Evolutionary conservation across 139 green algal species (phyloP).

Genomic region (Tetraselmis striata): DNA sequence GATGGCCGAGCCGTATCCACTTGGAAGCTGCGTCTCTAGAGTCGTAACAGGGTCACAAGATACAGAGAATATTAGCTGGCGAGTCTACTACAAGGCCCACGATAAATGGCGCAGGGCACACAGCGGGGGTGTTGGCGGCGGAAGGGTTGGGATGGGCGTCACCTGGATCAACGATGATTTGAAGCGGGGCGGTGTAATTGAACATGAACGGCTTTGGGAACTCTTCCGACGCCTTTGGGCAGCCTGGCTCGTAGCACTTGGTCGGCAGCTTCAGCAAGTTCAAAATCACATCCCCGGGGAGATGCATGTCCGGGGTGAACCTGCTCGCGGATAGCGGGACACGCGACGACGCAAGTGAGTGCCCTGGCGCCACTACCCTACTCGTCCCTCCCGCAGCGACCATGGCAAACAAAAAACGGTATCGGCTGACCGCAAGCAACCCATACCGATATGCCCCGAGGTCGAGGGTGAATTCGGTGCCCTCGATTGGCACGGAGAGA

Average conservation of each 20-base stretch:
- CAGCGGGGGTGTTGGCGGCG: too few species aligned
- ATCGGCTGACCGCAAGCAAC: too few species aligned
- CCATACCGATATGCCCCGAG: background rate
- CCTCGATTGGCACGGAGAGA: background rate
- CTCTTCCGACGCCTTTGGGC: background rate
- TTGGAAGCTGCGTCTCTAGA: background rate
- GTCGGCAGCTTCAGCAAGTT: background rate
- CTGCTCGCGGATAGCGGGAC: too few species aligned
- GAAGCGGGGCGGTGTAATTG: background rate
- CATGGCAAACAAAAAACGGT: too few species aligned
- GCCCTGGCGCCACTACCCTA: too few species aligned
- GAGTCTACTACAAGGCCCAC: too few species aligned
- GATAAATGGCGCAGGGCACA: too few species aligned
- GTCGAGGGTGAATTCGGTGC: background rate
- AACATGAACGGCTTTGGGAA: background rate
- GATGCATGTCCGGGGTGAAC: background rate
- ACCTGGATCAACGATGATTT: background rate
- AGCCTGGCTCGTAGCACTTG: background rate
- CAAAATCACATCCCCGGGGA: background rate
- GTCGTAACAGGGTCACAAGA: too few species aligned
- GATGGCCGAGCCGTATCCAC: background rate
- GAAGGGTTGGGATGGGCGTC: too few species aligned
- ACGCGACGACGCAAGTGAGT: too few species aligned
- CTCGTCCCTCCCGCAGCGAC: too few species aligned
- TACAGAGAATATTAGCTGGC: too few species aligned